phyloP scores from a whole-genome alignment of 2,329 filamentous ascomycete species.

The Scorias spongiosa region DNA sequence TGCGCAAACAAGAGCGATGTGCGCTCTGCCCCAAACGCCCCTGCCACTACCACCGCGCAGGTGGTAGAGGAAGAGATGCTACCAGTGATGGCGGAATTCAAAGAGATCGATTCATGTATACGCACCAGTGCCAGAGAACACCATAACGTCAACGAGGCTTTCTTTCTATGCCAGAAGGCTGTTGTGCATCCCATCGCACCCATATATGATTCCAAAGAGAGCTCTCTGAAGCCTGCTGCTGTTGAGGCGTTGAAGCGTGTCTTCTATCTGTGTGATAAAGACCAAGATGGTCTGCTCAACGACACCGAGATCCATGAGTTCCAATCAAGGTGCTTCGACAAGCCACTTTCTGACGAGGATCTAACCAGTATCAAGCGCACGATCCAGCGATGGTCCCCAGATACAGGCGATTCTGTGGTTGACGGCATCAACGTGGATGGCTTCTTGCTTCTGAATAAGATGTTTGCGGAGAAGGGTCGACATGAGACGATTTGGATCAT shows the following conservation, averaged over 20 bases:
- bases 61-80: conserved; percentile 95
- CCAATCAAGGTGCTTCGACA: conserved; percentile 82
- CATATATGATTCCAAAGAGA: conserved; percentile 90
- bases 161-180: conserved; percentile 95
- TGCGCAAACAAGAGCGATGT: conserved; percentile 98
- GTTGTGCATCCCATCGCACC: conserved; percentile 95
- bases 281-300: conserved; percentile 84
- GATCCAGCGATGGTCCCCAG: conserved; percentile 42
- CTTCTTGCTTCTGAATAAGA: conserved; percentile 82
- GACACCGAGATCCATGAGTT: conserved; percentile 85
- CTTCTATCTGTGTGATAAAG: conserved; percentile 92
- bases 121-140: conserved; percentile 83
- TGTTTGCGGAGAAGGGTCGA: conserved; percentile 92
- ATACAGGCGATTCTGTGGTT: conserved; percentile 28
- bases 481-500: conserved; percentile 99
- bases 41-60: conserved; percentile 61
- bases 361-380: conserved; percentile 82
- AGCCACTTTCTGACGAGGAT: conserved; percentile 65
- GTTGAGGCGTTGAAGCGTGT: conserved; percentile 75
- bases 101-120: conserved; percentile 97
- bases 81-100: conserved; percentile 95
- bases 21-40: conserved; percentile 25
- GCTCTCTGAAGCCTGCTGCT: conserved; percentile 70
- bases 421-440: conserved; percentile 67
- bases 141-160: conserved; percentile 83